Evolutionary conservation across 164 flowering plant species (phyloP).

Genomic region (Kingdonia uniflora): DNA sequence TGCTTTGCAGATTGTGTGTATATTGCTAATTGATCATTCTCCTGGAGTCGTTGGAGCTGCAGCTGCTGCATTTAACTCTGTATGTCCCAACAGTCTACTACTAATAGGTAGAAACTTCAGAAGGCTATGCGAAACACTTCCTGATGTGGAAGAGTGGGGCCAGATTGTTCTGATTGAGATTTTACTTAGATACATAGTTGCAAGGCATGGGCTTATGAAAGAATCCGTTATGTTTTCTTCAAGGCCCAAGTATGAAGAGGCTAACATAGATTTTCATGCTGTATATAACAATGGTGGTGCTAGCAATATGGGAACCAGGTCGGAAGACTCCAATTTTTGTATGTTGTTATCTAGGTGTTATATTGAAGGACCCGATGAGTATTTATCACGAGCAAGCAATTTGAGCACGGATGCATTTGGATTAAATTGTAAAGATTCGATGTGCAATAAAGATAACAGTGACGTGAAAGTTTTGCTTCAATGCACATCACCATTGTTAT

Average conservation of each 20-base stretch:
- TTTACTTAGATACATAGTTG: conserved; percentile 74
- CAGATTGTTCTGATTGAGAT: conserved; percentile 77
- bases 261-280: conserved; percentile 20
- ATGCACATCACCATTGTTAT: conserved; percentile 86
- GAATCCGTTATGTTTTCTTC: conserved; percentile 64
- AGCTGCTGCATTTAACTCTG: conserved; percentile 74
- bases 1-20: conserved; percentile 65
- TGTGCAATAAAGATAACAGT: conserved; percentile 43
- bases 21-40: conserved; percentile 67
- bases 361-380: conserved; percentile 84
- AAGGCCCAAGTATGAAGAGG: conserved; percentile 23
- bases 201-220: conserved; percentile 74
- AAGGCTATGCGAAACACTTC: conserved; percentile 79
- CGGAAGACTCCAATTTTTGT: conserved; percentile 25
- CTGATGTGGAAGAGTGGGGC: conserved; percentile 99
- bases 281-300: conserved; percentile 14
- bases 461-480: conserved; percentile 76
- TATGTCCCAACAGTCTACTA: conserved; percentile 72
- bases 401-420: conserved; percentile 19
- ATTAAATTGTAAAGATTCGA: conserved; percentile 25
- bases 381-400: conserved; percentile 43
- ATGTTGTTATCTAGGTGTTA: conserved; percentile 58
- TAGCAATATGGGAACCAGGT: conserved; percentile 12
- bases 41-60: conserved; percentile 99
- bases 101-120: conserved; percentile 61